Conservation (phyloP, 2,329 filamentous ascomycete genomes). For the Daldinia sp. region DNA sequence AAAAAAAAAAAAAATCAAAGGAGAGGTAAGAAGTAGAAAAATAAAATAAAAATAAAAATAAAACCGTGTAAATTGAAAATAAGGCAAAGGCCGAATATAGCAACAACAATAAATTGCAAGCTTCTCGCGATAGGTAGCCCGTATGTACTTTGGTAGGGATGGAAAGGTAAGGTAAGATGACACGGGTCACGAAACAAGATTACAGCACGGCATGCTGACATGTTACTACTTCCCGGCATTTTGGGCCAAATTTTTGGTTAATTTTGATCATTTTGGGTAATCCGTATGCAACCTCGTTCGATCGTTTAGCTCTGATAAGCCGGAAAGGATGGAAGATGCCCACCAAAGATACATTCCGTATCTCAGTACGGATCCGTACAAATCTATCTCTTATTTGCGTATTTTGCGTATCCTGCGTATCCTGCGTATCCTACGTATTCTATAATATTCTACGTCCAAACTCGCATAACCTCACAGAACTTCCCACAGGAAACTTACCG, state of each 20-base stretch:
- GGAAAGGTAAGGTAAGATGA: slow-evolving; percentile 32
- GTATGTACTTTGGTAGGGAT: not conserved
- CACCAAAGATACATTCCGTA: not conserved
- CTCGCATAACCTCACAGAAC: not conserved
- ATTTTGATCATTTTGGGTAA: slow-evolving; percentile 1
- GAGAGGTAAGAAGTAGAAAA: slow-evolving; percentile 14
- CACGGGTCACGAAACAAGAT: slow-evolving; percentile 35
- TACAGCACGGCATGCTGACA: slow-evolving; percentile 1
- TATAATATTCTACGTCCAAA: too few species aligned
- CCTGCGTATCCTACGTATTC: too few species aligned
- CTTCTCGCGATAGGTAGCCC: not conserved
- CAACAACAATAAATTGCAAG: slow-evolving; percentile 27
- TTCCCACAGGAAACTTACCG: not conserved
- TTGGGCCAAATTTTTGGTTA: too few species aligned
- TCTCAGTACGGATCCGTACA: too few species aligned
- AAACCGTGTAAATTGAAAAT: not conserved
- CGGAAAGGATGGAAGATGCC: not conserved
- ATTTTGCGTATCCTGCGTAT: too few species aligned
- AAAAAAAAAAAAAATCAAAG: slow-evolving; percentile 3
- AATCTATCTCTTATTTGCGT: too few species aligned
- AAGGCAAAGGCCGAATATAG: slow-evolving; percentile 17
- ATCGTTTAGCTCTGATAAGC: slow-evolving; percentile 20
- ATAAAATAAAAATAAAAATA: too few species aligned
- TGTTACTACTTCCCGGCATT: slow-evolving; percentile 17
- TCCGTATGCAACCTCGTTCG: slow-evolving; percentile 12